Evolutionary conservation across 352 stramenopile species (phyloP), one percentile per base, ranked within the genome.

Genomic region (Albugo laibachii): DNA sequence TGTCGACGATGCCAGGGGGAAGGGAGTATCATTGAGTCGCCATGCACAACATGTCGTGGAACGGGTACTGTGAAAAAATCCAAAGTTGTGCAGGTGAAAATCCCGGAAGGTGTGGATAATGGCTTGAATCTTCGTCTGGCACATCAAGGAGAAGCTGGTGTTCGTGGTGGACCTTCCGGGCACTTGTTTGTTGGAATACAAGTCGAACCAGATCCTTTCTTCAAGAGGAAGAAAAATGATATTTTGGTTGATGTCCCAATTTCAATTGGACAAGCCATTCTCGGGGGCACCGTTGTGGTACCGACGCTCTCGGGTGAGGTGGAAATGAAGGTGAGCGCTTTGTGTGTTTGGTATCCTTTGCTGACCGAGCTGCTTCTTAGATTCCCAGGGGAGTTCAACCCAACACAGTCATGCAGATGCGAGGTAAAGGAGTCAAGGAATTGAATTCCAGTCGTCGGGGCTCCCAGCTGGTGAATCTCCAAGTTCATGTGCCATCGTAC

Each of bases 281-380:
- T 98, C 6, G 93, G 95, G 44, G 83, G 86, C 27, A 85, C 69
- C 1, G 70, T 98, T 19, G 86, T 98, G 47, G 93, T 99, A 14
- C 86, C 92, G 13, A 98, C 94, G n/a, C 62, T 99, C 13, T 86
- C 88, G 18, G 94, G 95, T 19, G 89, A 97, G 62, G 93, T 98
- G 13, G 92, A 98, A 58, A 80, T 99, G 54, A 98, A 96, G 56
- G 70, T 98, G 44, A 8, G 12, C 2, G 36, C 41, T n/a, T 16
- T 20, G 14, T 40, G 13, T 41, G 5, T 37, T 12, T 19, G 15
- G 27, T 8, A 31, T 31, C 24, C 3, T 31, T 31, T 31, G 24
- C 24, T 31, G 24, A 31, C 24, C 24, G 24, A 31, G n/a, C 24
- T 31, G 36, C 20, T 37, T 1, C 41, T 39, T 45, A 79, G 68